These are phyloP conservation scores for Gamarada debralockiae DNA, from an alignment of 495 filamentous ascomycete genomes.

Conservation along the genomic window DNA sequence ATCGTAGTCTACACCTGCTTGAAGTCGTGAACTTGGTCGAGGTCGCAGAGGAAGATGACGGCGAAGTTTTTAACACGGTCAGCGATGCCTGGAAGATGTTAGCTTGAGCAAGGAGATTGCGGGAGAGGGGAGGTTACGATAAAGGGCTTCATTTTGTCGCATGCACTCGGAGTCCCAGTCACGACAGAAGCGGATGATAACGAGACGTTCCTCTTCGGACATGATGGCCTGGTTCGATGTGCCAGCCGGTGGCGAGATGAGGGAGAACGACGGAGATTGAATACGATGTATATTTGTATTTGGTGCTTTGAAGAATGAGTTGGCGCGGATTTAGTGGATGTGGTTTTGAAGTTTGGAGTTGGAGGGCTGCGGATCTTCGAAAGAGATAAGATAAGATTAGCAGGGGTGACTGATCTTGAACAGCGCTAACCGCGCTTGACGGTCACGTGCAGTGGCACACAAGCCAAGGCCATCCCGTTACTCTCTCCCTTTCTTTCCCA, in stretches of 20 bases:
- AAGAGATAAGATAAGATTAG: no score
- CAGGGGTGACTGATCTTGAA: no score
- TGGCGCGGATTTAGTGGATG: no score
- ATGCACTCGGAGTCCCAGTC: constrained; percentile 78
- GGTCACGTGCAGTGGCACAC: no score
- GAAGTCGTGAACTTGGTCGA: constrained; percentile 94
- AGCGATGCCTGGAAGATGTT: constrained; percentile 46
- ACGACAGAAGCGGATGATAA: constrained; percentile 88
- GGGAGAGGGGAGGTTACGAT: constrained; percentile 44
- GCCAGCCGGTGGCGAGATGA: constrained; percentile 90
- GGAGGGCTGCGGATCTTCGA: no score
- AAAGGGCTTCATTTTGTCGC: constrained; percentile 91
- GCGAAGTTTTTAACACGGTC: constrained; percentile 87
- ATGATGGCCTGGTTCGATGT: constrained; percentile 35
- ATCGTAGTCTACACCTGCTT: constrained; percentile 84
- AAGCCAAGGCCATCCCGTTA: no score
- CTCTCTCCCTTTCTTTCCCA: no score
- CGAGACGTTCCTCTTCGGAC: constrained; percentile 62
- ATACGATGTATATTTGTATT: no score
- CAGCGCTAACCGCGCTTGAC: no score
- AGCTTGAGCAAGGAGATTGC: neutral
- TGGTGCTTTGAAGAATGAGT: no score
- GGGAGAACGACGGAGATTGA: constrained; percentile 94
- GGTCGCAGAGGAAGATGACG: constrained; percentile 94
- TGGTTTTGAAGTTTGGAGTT: no score